Evolutionary conservation across 495 filamentous ascomycete genomes (phyloP).

Genomic region (Annulohypoxylon stygium): DNA sequence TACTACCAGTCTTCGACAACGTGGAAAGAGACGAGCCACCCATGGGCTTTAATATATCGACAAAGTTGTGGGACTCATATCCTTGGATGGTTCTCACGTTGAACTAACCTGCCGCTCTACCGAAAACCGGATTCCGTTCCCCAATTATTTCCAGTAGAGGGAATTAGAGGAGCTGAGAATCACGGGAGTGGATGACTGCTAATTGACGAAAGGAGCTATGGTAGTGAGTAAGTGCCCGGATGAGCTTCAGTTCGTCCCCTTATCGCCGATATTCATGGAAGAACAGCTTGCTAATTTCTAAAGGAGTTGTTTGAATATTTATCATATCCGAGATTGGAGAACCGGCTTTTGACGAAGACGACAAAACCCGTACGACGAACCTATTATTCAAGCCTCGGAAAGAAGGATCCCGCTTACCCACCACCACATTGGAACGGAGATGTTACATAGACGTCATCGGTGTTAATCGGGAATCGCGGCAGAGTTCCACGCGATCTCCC

Average conservation of each 20-base stretch:
- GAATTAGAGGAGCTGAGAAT: not conserved
- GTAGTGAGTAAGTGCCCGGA: not conserved
- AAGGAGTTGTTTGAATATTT: not conserved
- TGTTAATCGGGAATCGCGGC: not conserved
- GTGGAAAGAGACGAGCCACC: not conserved
- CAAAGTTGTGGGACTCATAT: not conserved
- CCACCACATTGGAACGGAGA: not conserved
- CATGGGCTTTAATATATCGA: not conserved
- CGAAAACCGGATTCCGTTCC: not conserved
- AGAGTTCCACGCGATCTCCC: not conserved
- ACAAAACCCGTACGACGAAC: not conserved
- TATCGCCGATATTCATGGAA: not conserved
- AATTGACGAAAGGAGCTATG: not conserved
- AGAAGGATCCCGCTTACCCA: not conserved
- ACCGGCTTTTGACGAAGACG: not conserved
- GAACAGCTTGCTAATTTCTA: not conserved
- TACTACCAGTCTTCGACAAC: not conserved
- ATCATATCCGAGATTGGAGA: not conserved
- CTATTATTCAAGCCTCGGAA: not conserved
- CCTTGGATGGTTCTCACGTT: not conserved
- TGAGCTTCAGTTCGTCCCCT: not conserved
- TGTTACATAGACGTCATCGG: slow-evolving; percentile 9
- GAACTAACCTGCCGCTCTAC: not conserved
- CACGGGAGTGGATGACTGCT: not conserved
- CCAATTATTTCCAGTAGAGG: not conserved